Percentiles rank a stretch among this genome's conserved stretches.
phyloP scores from a whole-genome alignment of 208 protist species.

The Crithidia thermophila region DNA sequence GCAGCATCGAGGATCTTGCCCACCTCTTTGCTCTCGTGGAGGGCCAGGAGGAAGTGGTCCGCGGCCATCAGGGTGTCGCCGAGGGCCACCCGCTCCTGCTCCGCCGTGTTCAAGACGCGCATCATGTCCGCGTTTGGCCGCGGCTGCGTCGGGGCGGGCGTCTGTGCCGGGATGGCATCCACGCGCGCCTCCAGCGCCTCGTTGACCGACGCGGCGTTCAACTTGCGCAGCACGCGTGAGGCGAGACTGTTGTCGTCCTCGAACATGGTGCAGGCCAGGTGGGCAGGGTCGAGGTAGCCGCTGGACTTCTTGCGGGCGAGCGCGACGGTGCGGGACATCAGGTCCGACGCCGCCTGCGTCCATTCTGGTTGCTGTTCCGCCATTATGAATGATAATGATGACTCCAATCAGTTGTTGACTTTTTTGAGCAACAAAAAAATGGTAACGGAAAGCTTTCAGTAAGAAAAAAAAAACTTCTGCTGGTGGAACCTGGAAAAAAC shows the following conservation, averaged over 20 bases:
- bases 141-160: conserved; percentile 62
- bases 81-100: conserved; percentile 75
- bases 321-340: conserved; percentile 48
- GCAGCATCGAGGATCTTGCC: conserved; percentile 65
- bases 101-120: conserved; percentile 76
- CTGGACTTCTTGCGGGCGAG: conserved; percentile 59
- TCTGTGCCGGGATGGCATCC: conserved; percentile 60
- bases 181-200: conserved; percentile 49
- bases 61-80: conserved; percentile 76
- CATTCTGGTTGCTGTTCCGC: conserved; percentile 47
- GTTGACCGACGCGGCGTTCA: conserved; percentile 52
- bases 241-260: conserved; percentile 66
- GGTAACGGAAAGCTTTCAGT: too few species aligned
- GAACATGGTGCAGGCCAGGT: conserved; percentile 67
- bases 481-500: conserved; percentile 7
- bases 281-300: conserved; percentile 68
- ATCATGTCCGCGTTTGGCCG: conserved; percentile 76
- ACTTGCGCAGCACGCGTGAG: conserved; percentile 63
- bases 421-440: conserved; percentile 25
- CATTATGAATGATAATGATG: conserved; percentile 14
- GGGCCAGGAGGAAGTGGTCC: conserved; percentile 79
- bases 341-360: conserved; percentile 59
- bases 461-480: conserved; percentile 19
- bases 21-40: conserved; percentile 70
- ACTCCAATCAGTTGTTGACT: neutral